Evolutionary conservation across 1,139 yeast genomes (phyloP).

Genomic region (Arxiozyma bovina): DNA sequence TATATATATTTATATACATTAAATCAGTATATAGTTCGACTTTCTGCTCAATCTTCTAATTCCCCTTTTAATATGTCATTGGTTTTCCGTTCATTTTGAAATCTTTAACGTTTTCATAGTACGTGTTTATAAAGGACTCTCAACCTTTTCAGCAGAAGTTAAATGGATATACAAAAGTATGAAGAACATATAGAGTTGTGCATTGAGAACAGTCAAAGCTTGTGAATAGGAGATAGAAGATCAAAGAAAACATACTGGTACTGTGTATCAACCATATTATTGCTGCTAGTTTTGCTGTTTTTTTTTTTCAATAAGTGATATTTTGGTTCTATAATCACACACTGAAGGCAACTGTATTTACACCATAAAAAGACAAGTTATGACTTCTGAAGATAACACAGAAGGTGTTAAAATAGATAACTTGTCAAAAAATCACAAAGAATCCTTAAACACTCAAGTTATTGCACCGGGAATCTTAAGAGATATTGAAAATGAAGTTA

Average conservation of each 20-base stretch:
- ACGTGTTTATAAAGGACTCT: background rate
- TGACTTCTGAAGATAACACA: background rate
- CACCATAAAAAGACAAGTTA: background rate
- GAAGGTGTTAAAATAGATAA: background rate
- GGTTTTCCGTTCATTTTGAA: background rate
- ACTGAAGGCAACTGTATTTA: background rate
- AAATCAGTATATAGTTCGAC: background rate
- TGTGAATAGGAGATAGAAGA: background rate
- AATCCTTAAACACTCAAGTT: slow-evolving; percentile 7
- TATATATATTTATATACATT: too few relatives aligned
- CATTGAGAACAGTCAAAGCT: background rate
- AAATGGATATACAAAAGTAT: too few relatives aligned
- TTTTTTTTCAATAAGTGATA: background rate
- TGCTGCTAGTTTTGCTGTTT: background rate
- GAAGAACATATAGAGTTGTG: background rate
- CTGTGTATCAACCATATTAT: background rate
- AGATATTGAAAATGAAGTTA: slow-evolving; percentile 25
- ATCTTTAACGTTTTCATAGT: background rate
- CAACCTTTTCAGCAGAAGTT: background rate
- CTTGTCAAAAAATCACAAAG: background rate
- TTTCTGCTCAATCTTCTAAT: too few relatives aligned
- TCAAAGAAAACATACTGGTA: background rate
- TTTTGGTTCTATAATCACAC: background rate
- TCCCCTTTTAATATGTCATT: background rate
- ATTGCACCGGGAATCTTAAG: slow-evolving; percentile 24